These are phyloP conservation scores for Dothiorella sarmentorum DNA, from an alignment of 2,329 filamentous ascomycete species.

Conservation along the genomic window DNA sequence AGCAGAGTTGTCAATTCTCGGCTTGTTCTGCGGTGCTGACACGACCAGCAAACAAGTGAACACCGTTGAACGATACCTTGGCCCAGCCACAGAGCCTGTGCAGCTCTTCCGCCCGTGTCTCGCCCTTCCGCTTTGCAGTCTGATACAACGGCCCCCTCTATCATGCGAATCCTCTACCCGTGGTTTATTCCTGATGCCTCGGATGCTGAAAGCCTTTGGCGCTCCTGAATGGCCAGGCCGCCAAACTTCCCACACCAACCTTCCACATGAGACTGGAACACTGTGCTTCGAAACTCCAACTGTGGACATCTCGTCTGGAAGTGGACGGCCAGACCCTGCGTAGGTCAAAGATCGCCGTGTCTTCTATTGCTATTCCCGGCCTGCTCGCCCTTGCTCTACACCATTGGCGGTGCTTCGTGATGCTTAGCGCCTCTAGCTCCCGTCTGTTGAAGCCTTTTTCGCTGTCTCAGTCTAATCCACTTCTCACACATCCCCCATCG, in stretches of 20 bases:
- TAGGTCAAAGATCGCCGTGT: background rate
- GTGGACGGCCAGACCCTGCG: background rate
- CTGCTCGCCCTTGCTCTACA: background rate
- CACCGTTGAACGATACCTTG: too few relatives aligned
- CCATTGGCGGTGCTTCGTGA: background rate
- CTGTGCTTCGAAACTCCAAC: background rate
- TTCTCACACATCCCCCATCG: background rate
- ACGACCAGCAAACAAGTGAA: too few relatives aligned
- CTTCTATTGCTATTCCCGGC: background rate
- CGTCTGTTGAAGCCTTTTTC: background rate
- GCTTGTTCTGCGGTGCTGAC: too few relatives aligned
- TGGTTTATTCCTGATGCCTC: background rate
- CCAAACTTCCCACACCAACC: background rate
- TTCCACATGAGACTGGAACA: background rate
- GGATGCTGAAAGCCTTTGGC: background rate
- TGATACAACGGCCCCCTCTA: background rate
- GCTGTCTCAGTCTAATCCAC: conserved; percentile 3
- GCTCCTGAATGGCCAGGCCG: background rate
- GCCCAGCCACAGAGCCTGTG: background rate
- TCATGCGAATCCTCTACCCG: background rate
- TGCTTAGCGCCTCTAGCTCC: background rate
- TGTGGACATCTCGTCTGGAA: background rate
- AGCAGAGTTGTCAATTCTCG: too few relatives aligned
- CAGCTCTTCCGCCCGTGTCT: background rate
- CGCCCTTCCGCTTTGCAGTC: background rate